Conservation (phyloP, 495 filamentous ascomycete species). For the Rostrohypoxylon terebratum region DNA sequence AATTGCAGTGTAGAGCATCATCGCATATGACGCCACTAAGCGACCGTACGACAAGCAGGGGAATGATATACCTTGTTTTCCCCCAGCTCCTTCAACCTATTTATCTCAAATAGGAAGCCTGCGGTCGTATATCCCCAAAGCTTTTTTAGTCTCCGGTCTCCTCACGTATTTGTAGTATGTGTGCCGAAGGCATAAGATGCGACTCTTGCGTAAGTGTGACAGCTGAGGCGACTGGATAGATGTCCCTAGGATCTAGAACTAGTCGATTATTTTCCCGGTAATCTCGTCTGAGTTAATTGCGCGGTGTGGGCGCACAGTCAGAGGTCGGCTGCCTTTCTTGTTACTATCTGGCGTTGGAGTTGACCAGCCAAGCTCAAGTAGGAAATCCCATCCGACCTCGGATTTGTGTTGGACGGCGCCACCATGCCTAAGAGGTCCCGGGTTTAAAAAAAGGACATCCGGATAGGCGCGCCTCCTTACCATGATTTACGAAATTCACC, state of each 20-base stretch:
- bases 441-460: conserved; percentile 24
- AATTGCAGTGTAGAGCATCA: conserved; percentile 17
- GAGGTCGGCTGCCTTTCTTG: conserved; percentile 27
- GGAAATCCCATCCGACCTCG: conserved; percentile 42
- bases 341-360: conserved; percentile 38
- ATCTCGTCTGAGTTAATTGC: conserved; percentile 43
- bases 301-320: conserved; percentile 39
- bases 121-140: conserved; percentile 34
- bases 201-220: conserved; percentile 35
- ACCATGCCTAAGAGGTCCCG: background rate
- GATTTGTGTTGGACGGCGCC: conserved; percentile 27
- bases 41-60: conserved; percentile 37
- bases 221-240: conserved; percentile 39
- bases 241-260: conserved; percentile 39
- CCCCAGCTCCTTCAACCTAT: conserved; percentile 9
- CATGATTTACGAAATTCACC: conserved; percentile 16
- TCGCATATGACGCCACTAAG: conserved; percentile 42
- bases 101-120: conserved; percentile 23
- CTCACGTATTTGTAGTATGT: conserved; percentile 17
- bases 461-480: conserved; percentile 32
- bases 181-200: conserved; percentile 25
- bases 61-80: conserved; percentile 21
- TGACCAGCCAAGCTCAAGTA: conserved; percentile 32
- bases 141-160: conserved; percentile 35
- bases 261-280: conserved; percentile 43